Percentiles rank a stretch among this genome's conserved stretches.
These are phyloP conservation scores for Saturnispora besseyi DNA, from an alignment of 805 yeast genomes.

Conservation along the genomic window DNA sequence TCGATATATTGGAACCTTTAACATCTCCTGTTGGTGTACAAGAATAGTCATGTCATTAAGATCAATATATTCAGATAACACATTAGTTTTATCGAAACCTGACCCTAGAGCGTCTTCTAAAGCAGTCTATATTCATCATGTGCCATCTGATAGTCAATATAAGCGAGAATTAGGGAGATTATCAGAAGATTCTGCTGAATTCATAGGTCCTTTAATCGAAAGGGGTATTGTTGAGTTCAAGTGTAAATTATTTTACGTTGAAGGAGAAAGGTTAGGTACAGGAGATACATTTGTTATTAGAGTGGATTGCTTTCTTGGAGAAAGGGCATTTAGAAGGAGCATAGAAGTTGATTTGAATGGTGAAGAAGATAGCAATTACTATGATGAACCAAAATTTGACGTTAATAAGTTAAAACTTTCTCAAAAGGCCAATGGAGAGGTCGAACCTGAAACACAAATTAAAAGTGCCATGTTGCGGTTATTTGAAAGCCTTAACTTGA, in stretches of 20 bases:
- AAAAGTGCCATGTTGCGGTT: slow-evolving; percentile 11
- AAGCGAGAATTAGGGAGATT: slow-evolving; percentile 66
- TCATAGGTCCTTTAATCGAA: slow-evolving; percentile 58
- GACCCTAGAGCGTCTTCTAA: slow-evolving; percentile 12
- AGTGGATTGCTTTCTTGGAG: slow-evolving; percentile 50
- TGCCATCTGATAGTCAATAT: slow-evolving; percentile 10
- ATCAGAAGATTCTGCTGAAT: slow-evolving; percentile 58
- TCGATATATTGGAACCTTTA: slow-evolving; percentile 48
- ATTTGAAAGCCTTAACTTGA: slow-evolving; percentile 13
- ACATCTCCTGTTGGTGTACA: slow-evolving; percentile 63
- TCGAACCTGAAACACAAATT: slow-evolving; percentile 10
- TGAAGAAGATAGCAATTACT: slow-evolving; percentile 8
- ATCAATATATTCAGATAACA: slow-evolving; percentile 34
- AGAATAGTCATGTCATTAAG: slow-evolving; percentile 44
- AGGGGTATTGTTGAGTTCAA: slow-evolving; percentile 44
- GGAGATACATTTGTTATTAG: slow-evolving; percentile 74
- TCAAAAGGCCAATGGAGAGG: slow-evolving; percentile 4
- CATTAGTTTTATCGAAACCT: slow-evolving; percentile 15
- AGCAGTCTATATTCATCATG: slow-evolving; percentile 22
- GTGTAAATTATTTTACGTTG: slow-evolving; percentile 50
- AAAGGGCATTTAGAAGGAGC: slow-evolving; percentile 7
- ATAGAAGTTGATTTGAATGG: slow-evolving; percentile 21
- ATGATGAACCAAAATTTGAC: slow-evolving; percentile 2
- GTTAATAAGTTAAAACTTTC: slow-evolving; percentile 4
- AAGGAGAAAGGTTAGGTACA: slow-evolving; percentile 42